Evolutionary conservation across 1,284 basidiomycete species (phyloP).

Genomic region (Pseudozyma tsukubaensis): DNA sequence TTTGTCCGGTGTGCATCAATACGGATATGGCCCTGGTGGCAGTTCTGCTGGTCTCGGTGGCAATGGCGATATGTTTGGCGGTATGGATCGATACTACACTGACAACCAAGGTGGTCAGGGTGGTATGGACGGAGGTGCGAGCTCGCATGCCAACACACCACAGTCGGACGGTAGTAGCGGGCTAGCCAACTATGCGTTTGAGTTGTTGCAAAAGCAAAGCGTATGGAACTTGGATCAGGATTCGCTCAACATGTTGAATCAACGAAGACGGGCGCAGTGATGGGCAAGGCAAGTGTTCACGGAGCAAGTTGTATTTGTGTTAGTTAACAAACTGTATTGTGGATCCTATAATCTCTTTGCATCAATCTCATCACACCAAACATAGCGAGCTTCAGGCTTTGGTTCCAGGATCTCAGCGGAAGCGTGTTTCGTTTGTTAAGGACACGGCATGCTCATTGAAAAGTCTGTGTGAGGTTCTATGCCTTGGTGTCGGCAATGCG

Average conservation of each 20-base stretch:
- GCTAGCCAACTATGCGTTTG: constrained; percentile 41
- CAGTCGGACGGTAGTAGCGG: constrained; percentile 35
- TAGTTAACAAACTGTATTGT: background rate
- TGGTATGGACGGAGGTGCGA: background rate
- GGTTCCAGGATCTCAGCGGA: too few species aligned
- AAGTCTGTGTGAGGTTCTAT: background rate
- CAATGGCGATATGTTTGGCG: constrained; percentile 14
- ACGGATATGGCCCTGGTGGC: constrained; percentile 2
- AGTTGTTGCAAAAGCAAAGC: constrained; percentile 47
- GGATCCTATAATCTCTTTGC: too few species aligned
- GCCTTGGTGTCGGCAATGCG: constrained; percentile 31
- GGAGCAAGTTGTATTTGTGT: too few species aligned
- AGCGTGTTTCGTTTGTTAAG: too few species aligned
- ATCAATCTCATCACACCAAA: too few species aligned
- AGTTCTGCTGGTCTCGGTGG: background rate
- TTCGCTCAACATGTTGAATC: constrained; percentile 36
- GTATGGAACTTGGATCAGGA: constrained; percentile 48
- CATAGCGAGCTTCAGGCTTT: too few species aligned
- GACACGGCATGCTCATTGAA: too few species aligned
- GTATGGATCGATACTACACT: constrained; percentile 15
- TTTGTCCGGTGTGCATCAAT: constrained; percentile 26
- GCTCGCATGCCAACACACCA: constrained; percentile 12
- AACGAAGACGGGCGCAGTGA: background rate
- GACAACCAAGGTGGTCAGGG: background rate
- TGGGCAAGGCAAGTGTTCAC: too few species aligned